Evolutionary conservation across 352 stramenopile genomes (phyloP).

Genomic region (Hyaloperonospora brassicae): DNA sequence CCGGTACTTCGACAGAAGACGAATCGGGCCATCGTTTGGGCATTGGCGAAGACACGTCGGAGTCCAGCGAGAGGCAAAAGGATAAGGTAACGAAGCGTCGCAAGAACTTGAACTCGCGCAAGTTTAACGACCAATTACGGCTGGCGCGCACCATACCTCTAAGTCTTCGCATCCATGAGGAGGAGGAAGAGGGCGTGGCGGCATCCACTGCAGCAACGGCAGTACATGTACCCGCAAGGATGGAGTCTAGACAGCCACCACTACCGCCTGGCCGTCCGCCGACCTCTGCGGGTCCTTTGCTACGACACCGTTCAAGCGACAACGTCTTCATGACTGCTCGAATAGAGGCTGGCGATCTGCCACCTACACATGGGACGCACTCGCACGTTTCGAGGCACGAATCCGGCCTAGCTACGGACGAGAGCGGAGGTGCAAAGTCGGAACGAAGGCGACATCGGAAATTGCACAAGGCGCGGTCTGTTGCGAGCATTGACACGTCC

Average conservation of each 20-base stretch:
- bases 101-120: slow-evolving; percentile 61
- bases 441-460: slow-evolving; percentile 28
- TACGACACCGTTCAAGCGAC: slow-evolving; percentile 30
- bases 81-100: slow-evolving; percentile 44
- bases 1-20: slow-evolving; percentile 6
- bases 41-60: slow-evolving; percentile 24
- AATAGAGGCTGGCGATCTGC: slow-evolving; percentile 17
- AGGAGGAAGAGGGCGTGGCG: slow-evolving; percentile 22
- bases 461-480: slow-evolving; percentile 44
- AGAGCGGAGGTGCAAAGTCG: slow-evolving; percentile 17
- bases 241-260: slow-evolving; percentile 19
- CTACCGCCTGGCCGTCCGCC: slow-evolving; percentile 20
- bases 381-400: slow-evolving; percentile 10
- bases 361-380: slow-evolving; percentile 13
- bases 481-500: slow-evolving; percentile 56
- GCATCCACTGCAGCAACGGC: slow-evolving; percentile 7
- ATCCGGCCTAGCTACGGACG: slow-evolving; percentile 12
- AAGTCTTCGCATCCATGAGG: slow-evolving; percentile 47
- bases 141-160: slow-evolving; percentile 45
- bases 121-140: slow-evolving; percentile 62
- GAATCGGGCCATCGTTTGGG: slow-evolving; percentile 20
- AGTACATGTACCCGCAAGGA: slow-evolving; percentile 7
- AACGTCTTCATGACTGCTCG: slow-evolving; percentile 25
- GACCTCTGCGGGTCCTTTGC: slow-evolving; percentile 17
- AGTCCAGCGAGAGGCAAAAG: slow-evolving; percentile 28